Base-by-base conservation (phyloP, 331 rosid genomes). In the Telfairia occidentalis region DNA sequence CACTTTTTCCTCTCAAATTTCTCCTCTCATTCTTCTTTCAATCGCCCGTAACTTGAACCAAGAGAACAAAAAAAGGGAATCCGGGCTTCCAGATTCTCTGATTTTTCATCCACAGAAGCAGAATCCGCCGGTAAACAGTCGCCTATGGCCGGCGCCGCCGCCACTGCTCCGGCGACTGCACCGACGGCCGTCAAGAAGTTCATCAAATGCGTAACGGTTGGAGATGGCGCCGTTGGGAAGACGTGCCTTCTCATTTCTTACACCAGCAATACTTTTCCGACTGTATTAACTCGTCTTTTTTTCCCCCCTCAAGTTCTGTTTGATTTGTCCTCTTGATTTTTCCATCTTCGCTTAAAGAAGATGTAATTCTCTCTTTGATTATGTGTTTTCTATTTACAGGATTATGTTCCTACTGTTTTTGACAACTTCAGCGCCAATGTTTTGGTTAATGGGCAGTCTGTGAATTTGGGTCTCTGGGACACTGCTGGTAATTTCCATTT, bases 391-490 rank as follows among this genome's bases (percentile, higher is more conserved):
- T 9, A 6, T 76, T 69, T 55, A 40, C 87, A 87, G 90, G 88
- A 84, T 72, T 87, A 87, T 82, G 88, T 83, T 66, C 90, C 90
- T 0, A 84, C 90, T 71, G 87, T 87, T 64, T 84, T 87, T 77
- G 88, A 84, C 60, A 84, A 87, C 82, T 84, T 87, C 81, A 84
- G 87, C 43, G 88, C 90, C 75, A 79, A 82, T 79, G 85, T 84
- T 77, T 18, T 77, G 81, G 87, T 81, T 75, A 85, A 81, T 59
- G 85, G 88, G 16, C 80, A 82, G 58, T 32, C 87, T 58, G 87
- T 87, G 78, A 81, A 84, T 81, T 63, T 84, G 80, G 88, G 90
- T 65, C 86, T 87, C 60, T 84, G 88, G 88, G 90, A 87, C 74
- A 87, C 90, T 81, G 90, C 90, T 71, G 90, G 90, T 87, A 57